phyloP scores from a whole-genome alignment of 305 asterid genomes.

The Coffea humblotiana region DNA sequence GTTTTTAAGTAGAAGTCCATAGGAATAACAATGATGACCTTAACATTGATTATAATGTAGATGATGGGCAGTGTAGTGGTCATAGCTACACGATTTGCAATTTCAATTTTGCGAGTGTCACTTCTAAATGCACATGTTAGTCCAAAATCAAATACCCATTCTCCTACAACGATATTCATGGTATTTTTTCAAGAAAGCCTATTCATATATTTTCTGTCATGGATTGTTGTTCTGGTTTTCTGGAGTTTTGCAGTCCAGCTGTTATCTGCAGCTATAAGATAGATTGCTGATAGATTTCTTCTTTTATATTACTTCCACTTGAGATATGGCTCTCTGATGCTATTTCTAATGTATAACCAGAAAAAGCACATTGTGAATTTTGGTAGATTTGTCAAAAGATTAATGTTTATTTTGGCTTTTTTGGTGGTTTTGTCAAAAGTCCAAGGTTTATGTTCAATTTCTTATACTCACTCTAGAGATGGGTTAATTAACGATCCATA shows the following conservation, averaged over 20 bases:
- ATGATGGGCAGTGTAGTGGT: neutral
- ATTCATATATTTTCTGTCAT: too few relatives aligned
- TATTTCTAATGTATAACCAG: neutral
- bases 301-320: neutral
- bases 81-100: neutral
- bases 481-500: neutral
- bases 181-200: neutral
- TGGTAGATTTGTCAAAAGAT: too few relatives aligned
- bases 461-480: neutral
- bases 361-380: too few relatives aligned
- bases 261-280: too few relatives aligned
- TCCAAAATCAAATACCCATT: neutral
- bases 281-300: neutral
- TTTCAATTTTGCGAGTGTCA: neutral
- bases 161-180: neutral
- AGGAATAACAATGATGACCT: neutral
- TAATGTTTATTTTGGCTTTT: neutral
- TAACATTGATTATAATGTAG: too few relatives aligned
- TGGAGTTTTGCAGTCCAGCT: neutral
- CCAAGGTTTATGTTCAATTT: neutral
- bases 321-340: neutral
- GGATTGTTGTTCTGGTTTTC: neutral
- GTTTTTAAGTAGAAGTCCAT: neutral
- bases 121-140: neutral
- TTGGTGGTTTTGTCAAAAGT: neutral